These are phyloP conservation scores for Carex scoparia DNA, from an alignment of 176 grass and related monocot species.

Conservation along the genomic window DNA sequence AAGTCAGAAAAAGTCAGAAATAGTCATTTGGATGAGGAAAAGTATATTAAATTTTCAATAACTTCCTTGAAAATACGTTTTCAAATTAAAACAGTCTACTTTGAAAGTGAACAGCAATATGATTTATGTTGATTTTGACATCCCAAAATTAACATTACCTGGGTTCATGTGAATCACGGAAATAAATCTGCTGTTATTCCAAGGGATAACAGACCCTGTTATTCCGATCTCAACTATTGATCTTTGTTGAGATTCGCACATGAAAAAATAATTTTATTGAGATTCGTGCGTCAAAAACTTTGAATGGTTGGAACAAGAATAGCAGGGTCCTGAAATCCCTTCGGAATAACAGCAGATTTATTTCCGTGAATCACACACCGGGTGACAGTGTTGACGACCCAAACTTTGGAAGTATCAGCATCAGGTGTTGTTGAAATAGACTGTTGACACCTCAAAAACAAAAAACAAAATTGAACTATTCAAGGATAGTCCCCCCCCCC, in stretches of 20 bases:
- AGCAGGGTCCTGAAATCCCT: no score
- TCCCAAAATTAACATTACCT: background rate
- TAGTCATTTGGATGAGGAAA: background rate
- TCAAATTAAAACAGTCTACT: background rate
- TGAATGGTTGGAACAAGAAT: no score
- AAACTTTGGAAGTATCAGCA: background rate
- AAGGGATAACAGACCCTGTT: no score
- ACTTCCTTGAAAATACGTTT: background rate
- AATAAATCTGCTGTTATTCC: no score
- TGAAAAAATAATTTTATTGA: no score
- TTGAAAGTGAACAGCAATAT: background rate
- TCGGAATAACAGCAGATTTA: no score
- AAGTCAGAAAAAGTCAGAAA: conserved; percentile 2
- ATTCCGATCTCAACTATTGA: no score
- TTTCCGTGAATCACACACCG: background rate
- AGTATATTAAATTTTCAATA: background rate
- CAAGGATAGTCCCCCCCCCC: background rate
- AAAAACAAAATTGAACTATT: background rate
- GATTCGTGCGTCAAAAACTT: no score
- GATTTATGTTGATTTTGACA: background rate
- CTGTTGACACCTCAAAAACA: background rate
- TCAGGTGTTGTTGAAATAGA: background rate
- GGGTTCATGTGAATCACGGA: background rate
- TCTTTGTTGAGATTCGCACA: no score
- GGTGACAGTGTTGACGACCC: background rate